Percentiles rank a stretch among this genome's conserved stretches.
Evolutionary conservation across 2,329 filamentous ascomycete species (phyloP).

Genomic region (Parastagonospora avenae): DNA sequence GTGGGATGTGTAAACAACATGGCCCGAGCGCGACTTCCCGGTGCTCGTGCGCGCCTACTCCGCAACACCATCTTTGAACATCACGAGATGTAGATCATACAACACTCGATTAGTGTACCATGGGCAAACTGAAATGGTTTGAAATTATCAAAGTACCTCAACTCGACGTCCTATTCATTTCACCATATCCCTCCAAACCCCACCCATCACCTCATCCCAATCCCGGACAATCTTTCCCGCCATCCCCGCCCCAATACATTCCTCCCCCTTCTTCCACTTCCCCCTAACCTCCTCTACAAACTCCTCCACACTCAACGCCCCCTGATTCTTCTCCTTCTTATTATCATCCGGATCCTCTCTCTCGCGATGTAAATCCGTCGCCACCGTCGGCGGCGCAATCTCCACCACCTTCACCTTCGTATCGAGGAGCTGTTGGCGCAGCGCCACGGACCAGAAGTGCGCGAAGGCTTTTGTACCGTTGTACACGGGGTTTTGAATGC

Average conservation of each 20-base stretch:
- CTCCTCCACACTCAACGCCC: slow-evolving; percentile 57
- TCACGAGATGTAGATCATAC: neutral
- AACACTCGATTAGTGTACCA: no score
- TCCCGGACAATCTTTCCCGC: slow-evolving; percentile 48
- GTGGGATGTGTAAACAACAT: slow-evolving; percentile 16
- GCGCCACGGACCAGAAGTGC: slow-evolving; percentile 62
- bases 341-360: slow-evolving; percentile 62
- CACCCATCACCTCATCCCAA: slow-evolving; percentile 52
- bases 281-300: slow-evolving; percentile 57
- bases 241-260: slow-evolving; percentile 57
- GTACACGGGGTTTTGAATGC: slow-evolving; percentile 63
- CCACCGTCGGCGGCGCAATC: slow-evolving; percentile 61
- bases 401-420: slow-evolving; percentile 58
- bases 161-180: neutral
- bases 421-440: slow-evolving; percentile 57
- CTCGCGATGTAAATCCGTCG: slow-evolving; percentile 62
- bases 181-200: slow-evolving; percentile 32
- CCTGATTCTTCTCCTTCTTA: slow-evolving; percentile 62
- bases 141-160: no score
- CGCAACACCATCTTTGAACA: neutral
- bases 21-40: slow-evolving; percentile 3
- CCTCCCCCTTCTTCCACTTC: slow-evolving; percentile 55
- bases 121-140: no score
- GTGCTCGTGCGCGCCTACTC: neutral
- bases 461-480: slow-evolving; percentile 65